Conservation (phyloP, 495 filamentous ascomycete species). For the Penicillium flavigenum region DNA sequence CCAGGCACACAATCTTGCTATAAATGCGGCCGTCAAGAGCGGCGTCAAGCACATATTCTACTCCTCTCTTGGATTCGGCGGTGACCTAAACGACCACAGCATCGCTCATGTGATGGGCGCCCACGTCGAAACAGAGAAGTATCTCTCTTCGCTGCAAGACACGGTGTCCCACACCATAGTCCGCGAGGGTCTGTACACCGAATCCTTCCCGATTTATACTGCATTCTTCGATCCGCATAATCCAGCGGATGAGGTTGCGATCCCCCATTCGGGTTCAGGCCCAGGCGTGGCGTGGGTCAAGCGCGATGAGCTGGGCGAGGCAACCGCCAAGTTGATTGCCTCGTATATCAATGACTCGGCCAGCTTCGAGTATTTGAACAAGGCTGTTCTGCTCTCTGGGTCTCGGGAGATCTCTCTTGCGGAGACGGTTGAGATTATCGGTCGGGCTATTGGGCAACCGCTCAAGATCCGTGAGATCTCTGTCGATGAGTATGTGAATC, state of each 20-base stretch:
- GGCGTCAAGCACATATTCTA: constrained; percentile 67
- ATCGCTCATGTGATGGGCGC: constrained; percentile 65
- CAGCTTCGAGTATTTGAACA: constrained; percentile 35
- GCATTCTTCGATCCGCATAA: constrained; percentile 52
- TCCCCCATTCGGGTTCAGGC: constrained; percentile 49
- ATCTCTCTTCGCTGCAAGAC: constrained; percentile 42
- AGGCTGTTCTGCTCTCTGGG: constrained; percentile 42
- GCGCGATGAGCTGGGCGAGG: constrained; percentile 51
- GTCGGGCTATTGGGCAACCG: constrained; percentile 27
- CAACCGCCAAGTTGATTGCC: constrained; percentile 42
- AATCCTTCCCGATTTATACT: constrained; percentile 69
- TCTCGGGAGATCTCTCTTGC: constrained; percentile 36
- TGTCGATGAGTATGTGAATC: constrained; percentile 42
- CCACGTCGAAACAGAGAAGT: constrained; percentile 61
- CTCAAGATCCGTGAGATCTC: constrained; percentile 35
- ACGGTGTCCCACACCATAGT: constrained; percentile 50
- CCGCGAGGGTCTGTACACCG: constrained; percentile 64
- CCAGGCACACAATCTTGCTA: constrained; percentile 50
- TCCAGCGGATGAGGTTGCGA: constrained; percentile 40
- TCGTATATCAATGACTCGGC: constrained; percentile 21
- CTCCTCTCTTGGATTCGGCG: constrained; percentile 61
- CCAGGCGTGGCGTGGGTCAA: constrained; percentile 55
- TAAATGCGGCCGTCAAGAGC: constrained; percentile 55
- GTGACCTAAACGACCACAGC: constrained; percentile 39
- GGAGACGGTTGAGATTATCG: constrained; percentile 42